Evolutionary conservation across 768 basidiomycete species (phyloP), one percentile per base, ranked within the genome.

Genomic region (Suillus alpinus): DNA sequence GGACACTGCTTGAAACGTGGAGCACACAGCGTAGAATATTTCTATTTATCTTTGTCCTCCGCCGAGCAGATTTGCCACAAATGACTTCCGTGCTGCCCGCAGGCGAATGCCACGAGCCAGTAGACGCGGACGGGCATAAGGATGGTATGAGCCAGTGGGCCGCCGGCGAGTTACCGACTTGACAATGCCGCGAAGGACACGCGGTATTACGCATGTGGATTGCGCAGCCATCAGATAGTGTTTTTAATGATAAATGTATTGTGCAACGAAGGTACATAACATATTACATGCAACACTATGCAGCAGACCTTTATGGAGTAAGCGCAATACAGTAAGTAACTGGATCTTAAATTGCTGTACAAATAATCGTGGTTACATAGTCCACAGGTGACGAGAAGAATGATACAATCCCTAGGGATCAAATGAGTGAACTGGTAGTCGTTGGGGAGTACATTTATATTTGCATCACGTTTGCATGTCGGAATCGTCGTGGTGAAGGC

Each of bases 401-500:
- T 55, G 10, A 55, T 55, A 55, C 53, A 55, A 55, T 39, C 53
- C 53, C 53, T 39, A 55, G 8, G 53, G 53, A 55, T 55, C 53
- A 55, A 55, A 39, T 55, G 39, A 55, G 39, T 29, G 53, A 55
- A 55, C 53, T 23, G 37, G 53, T 55, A 37, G 36, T 55, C 37
- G 36, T 39, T 39, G 37, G 16, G 53, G 36, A 39, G 13, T 39
- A 55, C 26, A 39, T 55, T 53, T 37, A 55, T 55, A 40, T 39
- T 68, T 58, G 66, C 63, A 60, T 81, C 60, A 74, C 58, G 58
- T 47, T 56, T 69, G 69, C 70, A 76, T 78, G 67, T 76, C 73
- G 59, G 81, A 82, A 63, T 85, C 85, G 63, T 84, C 85, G 64
- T 74, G 68, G 58, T 82, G 78, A 62, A 81, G 73, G 66, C 84